Evolutionary conservation across 768 basidiomycete species (phyloP).

Genomic region (Tricholomella constricta): DNA sequence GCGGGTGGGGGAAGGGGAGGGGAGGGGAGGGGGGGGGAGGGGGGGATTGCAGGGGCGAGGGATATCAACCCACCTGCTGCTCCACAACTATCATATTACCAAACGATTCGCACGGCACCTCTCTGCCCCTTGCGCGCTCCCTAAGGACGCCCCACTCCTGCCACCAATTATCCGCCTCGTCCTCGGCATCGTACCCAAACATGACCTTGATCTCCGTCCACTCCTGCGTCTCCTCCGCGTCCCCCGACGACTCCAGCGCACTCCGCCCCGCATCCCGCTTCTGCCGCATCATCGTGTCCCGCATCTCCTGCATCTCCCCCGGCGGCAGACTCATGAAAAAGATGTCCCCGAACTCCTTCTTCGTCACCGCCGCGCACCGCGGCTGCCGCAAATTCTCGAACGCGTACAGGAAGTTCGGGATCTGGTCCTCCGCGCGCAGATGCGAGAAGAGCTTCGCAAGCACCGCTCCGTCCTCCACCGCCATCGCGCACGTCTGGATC

Average conservation of each 20-base stretch:
- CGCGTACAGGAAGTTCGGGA: slow-evolving; percentile 50
- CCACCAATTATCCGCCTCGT: slow-evolving; percentile 65
- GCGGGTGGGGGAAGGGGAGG: too few species aligned
- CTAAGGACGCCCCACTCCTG: slow-evolving; percentile 50
- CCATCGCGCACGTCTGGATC: slow-evolving; percentile 49
- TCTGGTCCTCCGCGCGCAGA: slow-evolving; percentile 48
- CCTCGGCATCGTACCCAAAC: slow-evolving; percentile 58
- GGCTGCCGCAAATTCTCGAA: slow-evolving; percentile 56
- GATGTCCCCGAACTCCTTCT: slow-evolving; percentile 47
- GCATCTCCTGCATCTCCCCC: slow-evolving; percentile 40
- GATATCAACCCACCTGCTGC: slow-evolving; percentile 12
- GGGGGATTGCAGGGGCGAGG: slow-evolving; percentile 1
- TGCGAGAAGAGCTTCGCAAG: slow-evolving; percentile 63
- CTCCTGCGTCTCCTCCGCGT: slow-evolving; percentile 22
- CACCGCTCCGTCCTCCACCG: slow-evolving; percentile 64
- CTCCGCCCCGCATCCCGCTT: slow-evolving; percentile 29
- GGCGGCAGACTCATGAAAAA: slow-evolving; percentile 46
- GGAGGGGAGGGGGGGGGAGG: too few species aligned
- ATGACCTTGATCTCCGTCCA: slow-evolving; percentile 51
- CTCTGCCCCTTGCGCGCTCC: slow-evolving; percentile 32
- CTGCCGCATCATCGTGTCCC: slow-evolving; percentile 41
- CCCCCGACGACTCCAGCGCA: slow-evolving; percentile 12
- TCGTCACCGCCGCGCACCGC: slow-evolving; percentile 43
- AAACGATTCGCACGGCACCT: slow-evolving; percentile 10
- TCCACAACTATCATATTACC: slow-evolving; percentile 10